A percentile compares a stretch with the other conserved stretches of the same genome.
Conservation (phyloP, 2,329 filamentous ascomycete genomes). For the Leptographium flavum region DNA sequence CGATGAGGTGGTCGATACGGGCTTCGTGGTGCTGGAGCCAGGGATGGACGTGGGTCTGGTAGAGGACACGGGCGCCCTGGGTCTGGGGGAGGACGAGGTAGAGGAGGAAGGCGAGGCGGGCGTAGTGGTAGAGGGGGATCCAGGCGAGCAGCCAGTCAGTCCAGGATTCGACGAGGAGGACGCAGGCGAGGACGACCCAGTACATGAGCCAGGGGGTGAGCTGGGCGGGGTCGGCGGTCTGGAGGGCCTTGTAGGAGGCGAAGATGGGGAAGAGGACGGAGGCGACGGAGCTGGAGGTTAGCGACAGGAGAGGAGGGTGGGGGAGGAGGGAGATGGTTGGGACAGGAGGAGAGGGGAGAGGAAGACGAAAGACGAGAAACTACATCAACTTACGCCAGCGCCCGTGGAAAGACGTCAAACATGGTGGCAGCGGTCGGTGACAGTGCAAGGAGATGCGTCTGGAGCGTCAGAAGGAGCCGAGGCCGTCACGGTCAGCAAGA, state of each 20-base stretch:
- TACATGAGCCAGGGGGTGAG: constrained; percentile 98
- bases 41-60: constrained; percentile 73
- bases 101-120: constrained; percentile 73
- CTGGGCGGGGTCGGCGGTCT: constrained; percentile 76
- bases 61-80: constrained; percentile 80
- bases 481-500: not conserved
- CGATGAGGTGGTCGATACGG: constrained; percentile 84
- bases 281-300: constrained; percentile 51
- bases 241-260: constrained; percentile 94
- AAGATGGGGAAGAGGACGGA: constrained; percentile 93
- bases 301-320: not conserved
- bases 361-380: not conserved
- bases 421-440: constrained; percentile 1
- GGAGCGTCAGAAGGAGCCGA: not conserved
- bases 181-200: constrained; percentile 83
- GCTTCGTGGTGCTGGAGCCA: constrained; percentile 77
- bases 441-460: too few relatives aligned
- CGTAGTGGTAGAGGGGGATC: constrained; percentile 88
- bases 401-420: constrained; percentile 11
- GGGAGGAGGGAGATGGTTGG: too few relatives aligned
- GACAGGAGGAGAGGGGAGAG: not conserved
- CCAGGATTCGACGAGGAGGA: constrained; percentile 74
- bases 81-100: constrained; percentile 96
- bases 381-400: constrained; percentile 8
- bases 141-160: constrained; percentile 75